Evolutionary conservation across 768 basidiomycete genomes (phyloP).

Genomic region (Auricularia sp.): DNA sequence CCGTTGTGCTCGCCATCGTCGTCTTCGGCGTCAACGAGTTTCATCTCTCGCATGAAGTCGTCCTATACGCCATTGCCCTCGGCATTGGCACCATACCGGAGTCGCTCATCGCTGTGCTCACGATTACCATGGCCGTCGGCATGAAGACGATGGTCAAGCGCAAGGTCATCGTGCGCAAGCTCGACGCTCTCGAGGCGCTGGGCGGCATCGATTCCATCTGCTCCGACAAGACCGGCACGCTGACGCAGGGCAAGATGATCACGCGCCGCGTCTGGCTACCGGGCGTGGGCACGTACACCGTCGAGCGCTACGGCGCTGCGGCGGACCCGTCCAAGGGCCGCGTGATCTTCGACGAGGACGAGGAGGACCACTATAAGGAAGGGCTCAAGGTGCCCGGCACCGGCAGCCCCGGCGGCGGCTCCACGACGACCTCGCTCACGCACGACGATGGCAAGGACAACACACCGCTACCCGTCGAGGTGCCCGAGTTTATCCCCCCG

Average conservation of each 20-base stretch:
- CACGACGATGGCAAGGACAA: not conserved
- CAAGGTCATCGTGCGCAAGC: slow-evolving; percentile 51
- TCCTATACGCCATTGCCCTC: slow-evolving; percentile 14
- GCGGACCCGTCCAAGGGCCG: slow-evolving; percentile 13
- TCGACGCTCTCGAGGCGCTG: slow-evolving; percentile 54
- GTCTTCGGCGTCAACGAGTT: slow-evolving; percentile 14
- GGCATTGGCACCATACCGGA: slow-evolving; percentile 10
- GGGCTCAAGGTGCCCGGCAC: slow-evolving; percentile 25
- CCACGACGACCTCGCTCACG: not conserved
- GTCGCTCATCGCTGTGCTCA: slow-evolving; percentile 32
- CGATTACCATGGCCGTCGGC: slow-evolving; percentile 49
- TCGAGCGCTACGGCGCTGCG: not conserved
- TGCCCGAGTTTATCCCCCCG: not conserved
- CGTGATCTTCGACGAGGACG: slow-evolving; percentile 5
- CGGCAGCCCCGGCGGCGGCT: slow-evolving; percentile 9
- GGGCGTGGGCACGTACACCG: slow-evolving; percentile 13
- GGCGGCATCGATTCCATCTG: slow-evolving; percentile 39
- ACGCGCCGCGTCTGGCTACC: slow-evolving; percentile 25
- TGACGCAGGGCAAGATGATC: slow-evolving; percentile 38
- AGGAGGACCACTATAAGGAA: slow-evolving; percentile 16
- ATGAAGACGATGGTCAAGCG: slow-evolving; percentile 44
- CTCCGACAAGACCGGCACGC: slow-evolving; percentile 36
- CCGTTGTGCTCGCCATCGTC: slow-evolving; percentile 24
- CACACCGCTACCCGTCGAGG: not conserved
- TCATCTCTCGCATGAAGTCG: slow-evolving; percentile 11